A percentile compares a stretch with the other conserved stretches of the same genome.
Conservation (phyloP, 495 filamentous ascomycete genomes). For the Aspergillus bertholletiae region DNA sequence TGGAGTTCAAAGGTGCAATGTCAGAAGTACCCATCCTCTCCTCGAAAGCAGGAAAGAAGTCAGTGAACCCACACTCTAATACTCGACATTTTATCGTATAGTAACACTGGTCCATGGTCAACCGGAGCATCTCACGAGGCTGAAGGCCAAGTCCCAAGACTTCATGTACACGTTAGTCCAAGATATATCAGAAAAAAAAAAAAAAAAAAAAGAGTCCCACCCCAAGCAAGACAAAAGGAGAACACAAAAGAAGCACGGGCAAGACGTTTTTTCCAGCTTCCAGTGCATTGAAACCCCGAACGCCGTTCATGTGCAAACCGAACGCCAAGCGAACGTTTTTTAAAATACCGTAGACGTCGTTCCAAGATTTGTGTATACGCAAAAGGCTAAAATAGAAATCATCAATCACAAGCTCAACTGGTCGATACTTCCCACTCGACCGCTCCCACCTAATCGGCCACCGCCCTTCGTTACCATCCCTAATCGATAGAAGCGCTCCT, state of each 20-base stretch:
- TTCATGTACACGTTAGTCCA: background rate
- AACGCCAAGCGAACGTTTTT: conserved; percentile 4
- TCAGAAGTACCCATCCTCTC: no score
- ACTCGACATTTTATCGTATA: background rate
- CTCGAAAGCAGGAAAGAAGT: background rate
- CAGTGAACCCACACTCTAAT: background rate
- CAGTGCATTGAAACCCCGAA: background rate
- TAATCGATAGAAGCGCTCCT: conserved; percentile 81
- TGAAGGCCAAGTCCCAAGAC: background rate
- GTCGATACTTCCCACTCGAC: conserved; percentile 58
- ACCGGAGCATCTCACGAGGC: background rate
- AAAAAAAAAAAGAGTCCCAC: background rate
- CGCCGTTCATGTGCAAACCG: conserved; percentile 1
- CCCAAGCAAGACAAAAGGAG: background rate
- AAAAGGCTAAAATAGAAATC: background rate
- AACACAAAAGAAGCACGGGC: background rate
- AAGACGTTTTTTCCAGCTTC: background rate
- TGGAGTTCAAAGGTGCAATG: no score
- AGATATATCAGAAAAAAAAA: background rate
- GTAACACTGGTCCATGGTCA: background rate
- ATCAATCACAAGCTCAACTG: conserved; percentile 54
- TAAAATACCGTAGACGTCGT: background rate
- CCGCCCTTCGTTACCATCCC: conserved; percentile 56
- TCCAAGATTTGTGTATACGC: background rate
- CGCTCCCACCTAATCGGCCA: conserved; percentile 49